Evolutionary conservation across 116 monocot genomes (phyloP).

Genomic region (Posidonia oceanica): DNA sequence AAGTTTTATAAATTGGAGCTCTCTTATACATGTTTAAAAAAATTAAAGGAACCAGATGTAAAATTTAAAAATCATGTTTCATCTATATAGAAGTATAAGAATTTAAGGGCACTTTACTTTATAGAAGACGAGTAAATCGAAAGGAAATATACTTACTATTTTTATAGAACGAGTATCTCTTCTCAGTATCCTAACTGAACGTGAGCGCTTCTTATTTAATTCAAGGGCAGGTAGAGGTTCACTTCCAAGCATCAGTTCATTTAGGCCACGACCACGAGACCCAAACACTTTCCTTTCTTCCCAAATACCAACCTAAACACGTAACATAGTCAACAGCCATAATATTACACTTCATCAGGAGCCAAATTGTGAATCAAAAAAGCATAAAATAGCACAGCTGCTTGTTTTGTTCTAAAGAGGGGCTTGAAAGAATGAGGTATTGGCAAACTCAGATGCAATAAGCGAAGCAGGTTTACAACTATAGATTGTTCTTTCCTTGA

Average conservation of each 20-base stretch:
- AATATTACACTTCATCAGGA: background rate
- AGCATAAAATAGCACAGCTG: background rate
- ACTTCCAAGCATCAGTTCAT: conserved; percentile 78
- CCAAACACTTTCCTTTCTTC: conserved; percentile 98
- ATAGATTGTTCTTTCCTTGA: background rate
- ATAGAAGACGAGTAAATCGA: background rate
- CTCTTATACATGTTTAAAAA: background rate
- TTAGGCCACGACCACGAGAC: conserved; percentile 56
- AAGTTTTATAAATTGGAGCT: background rate
- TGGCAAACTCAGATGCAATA: no score
- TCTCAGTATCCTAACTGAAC: conserved; percentile 71
- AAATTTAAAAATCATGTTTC: background rate
- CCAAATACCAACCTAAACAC: conserved; percentile 77
- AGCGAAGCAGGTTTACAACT: background rate
- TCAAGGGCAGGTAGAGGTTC: conserved; percentile 61
- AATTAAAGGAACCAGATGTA: background rate
- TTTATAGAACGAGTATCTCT: conserved; percentile 84
- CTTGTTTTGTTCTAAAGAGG: no score
- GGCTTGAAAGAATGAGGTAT: no score
- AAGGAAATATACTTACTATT: conserved; percentile 38
- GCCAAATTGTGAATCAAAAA: background rate
- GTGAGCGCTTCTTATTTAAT: conserved; percentile 62
- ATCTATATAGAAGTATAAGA: background rate
- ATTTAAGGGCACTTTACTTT: background rate
- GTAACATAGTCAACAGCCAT: background rate